Percentiles rank a stretch among this genome's conserved stretches.
phyloP scores from a whole-genome alignment of 1,284 basidiomycete species.

The Ganoderma lingzhi region DNA sequence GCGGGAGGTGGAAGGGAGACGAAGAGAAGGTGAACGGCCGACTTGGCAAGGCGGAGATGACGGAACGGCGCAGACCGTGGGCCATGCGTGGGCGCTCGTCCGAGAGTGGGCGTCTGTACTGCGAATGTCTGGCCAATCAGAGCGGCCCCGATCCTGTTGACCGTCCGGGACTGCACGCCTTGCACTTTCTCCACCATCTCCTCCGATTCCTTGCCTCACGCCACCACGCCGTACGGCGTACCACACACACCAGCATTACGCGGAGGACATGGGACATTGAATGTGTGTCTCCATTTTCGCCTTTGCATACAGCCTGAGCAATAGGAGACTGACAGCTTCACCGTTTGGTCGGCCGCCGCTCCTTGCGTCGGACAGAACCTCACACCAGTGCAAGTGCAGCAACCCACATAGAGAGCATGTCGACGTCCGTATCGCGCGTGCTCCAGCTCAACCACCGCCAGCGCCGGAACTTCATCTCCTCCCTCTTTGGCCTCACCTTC shows the following conservation, averaged over 20 bases:
- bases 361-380: background rate
- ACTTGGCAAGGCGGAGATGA: slow-evolving; percentile 14
- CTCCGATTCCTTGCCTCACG: slow-evolving; percentile 14
- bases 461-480: slow-evolving; percentile 77
- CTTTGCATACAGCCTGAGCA: background rate
- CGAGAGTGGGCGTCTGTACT: slow-evolving; percentile 8
- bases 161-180: slow-evolving; percentile 20
- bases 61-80: slow-evolving; percentile 9
- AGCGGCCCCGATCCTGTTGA: slow-evolving; percentile 24
- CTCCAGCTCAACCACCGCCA: slow-evolving; percentile 66
- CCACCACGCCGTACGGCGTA: slow-evolving; percentile 22
- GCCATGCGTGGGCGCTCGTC: slow-evolving; percentile 9
- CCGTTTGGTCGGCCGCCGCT: background rate
- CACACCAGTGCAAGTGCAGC: slow-evolving; percentile 7
- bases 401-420: slow-evolving; percentile 3
- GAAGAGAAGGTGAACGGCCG: background rate
- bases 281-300: slow-evolving; percentile 18
- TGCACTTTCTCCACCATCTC: slow-evolving; percentile 20
- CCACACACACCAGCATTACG: slow-evolving; percentile 9
- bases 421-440: slow-evolving; percentile 56
- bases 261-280: slow-evolving; percentile 33
- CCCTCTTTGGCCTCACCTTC: slow-evolving; percentile 82
- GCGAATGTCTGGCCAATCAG: slow-evolving; percentile 28
- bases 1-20: slow-evolving; percentile 1
- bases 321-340: background rate